These are phyloP conservation scores for Biscogniauxia mediterranea DNA, from an alignment of 2,329 filamentous ascomycete genomes.

Conservation along the genomic window DNA sequence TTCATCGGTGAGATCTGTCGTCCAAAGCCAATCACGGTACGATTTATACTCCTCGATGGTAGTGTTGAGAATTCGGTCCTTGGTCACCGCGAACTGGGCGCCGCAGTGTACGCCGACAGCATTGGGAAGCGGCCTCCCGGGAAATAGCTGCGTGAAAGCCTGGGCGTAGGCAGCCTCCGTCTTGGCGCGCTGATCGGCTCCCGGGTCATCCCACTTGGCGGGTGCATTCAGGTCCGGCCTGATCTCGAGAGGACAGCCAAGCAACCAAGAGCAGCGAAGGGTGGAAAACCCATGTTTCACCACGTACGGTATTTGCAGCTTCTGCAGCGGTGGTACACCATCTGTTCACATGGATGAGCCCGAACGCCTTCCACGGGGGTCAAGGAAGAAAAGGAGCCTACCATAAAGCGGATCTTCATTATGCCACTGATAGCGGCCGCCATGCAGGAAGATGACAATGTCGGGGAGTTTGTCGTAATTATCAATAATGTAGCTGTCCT, in stretches of 20 bases:
- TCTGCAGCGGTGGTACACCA: slow-evolving; percentile 39
- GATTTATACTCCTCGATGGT: slow-evolving; percentile 45
- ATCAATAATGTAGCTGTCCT: slow-evolving; percentile 30
- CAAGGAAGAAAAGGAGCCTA: slow-evolving; percentile 11
- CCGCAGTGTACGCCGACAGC: slow-evolving; percentile 47
- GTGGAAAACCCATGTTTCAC: slow-evolving; percentile 48
- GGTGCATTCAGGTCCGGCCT: slow-evolving; percentile 10
- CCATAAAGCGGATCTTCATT: slow-evolving; percentile 38
- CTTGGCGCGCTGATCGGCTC: slow-evolving; percentile 40
- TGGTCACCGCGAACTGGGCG: slow-evolving; percentile 52
- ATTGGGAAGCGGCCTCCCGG: slow-evolving; percentile 32
- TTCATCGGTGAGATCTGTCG: slow-evolving; percentile 44
- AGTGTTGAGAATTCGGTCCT: slow-evolving; percentile 40
- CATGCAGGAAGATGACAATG: slow-evolving; percentile 33
- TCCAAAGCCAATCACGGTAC: slow-evolving; percentile 49
- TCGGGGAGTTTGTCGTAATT: slow-evolving; percentile 32
- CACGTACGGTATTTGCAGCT: slow-evolving; percentile 40
- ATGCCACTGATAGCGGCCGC: slow-evolving; percentile 33
- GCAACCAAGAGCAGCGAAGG: slow-evolving; percentile 47
- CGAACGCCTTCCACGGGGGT: background rate
- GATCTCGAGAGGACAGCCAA: slow-evolving; percentile 40
- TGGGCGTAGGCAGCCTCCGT: slow-evolving; percentile 23
- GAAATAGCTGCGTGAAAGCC: slow-evolving; percentile 25
- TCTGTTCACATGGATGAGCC: slow-evolving; percentile 2
- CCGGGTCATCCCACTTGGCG: slow-evolving; percentile 12